phyloP scores from a whole-genome alignment of 2,329 filamentous ascomycete genomes.

The Exutisphaerella laricina region DNA sequence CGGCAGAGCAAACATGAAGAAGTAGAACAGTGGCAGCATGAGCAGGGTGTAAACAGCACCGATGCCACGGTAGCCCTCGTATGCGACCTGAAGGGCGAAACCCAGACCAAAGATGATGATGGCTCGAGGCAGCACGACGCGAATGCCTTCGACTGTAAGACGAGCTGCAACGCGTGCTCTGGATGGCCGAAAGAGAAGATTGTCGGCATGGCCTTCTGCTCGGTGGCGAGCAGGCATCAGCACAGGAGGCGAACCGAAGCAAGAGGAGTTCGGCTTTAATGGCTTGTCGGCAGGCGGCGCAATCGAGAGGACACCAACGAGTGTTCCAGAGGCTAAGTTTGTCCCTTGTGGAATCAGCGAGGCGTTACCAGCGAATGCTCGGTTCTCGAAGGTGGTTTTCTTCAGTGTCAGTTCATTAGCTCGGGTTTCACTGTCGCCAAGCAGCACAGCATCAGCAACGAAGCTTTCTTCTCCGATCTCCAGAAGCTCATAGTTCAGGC shows the following conservation, averaged over 20 bases:
- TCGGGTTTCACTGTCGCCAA: constrained; percentile 19
- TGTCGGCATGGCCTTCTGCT: constrained; percentile 20
- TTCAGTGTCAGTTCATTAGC: constrained; percentile 21
- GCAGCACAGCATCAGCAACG: constrained; percentile 21
- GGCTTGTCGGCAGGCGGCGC: constrained; percentile 18
- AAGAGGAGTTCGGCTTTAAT: constrained; percentile 18
- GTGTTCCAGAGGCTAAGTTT: constrained; percentile 19
- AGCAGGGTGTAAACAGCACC: constrained; percentile 24
- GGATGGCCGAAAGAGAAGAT: constrained; percentile 22
- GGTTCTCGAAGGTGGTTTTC: constrained; percentile 21
- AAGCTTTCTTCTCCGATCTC: constrained; percentile 24
- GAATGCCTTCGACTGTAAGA: constrained; percentile 22
- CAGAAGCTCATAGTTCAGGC: constrained; percentile 20
- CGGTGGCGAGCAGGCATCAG: constrained; percentile 25
- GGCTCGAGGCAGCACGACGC: constrained; percentile 25
- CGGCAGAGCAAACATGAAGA: constrained; percentile 23
- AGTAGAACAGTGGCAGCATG: constrained; percentile 25
- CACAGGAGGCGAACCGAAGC: constrained; percentile 23
- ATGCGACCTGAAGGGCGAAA: constrained; percentile 20
- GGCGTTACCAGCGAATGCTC: constrained; percentile 23
- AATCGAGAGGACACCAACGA: constrained; percentile 24
- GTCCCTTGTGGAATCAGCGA: constrained; percentile 23
- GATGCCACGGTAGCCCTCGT: constrained; percentile 18
- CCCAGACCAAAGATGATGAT: constrained; percentile 26
- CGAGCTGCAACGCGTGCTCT: constrained; percentile 20